phyloP scores from a whole-genome alignment of 352 stramenopile species.

The Peronospora belbahrii region DNA sequence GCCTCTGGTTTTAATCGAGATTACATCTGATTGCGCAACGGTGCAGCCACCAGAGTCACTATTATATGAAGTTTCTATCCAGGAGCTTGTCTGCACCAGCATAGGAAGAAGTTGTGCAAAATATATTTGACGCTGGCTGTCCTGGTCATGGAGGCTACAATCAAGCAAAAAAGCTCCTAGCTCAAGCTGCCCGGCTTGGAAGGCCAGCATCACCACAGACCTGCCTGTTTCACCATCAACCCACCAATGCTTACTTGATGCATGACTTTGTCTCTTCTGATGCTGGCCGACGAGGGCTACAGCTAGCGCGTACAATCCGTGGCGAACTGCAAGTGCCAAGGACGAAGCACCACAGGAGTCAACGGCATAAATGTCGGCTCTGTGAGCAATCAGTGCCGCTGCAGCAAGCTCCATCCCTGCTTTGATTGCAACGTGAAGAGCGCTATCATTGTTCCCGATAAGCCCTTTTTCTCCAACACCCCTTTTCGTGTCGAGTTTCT shows the following conservation, averaged over 20 bases:
- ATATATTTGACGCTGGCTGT: conserved; percentile 14
- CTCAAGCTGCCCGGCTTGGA: conserved; percentile 55
- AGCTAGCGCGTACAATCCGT: conserved; percentile 51
- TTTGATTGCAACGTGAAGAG: conserved; percentile 60
- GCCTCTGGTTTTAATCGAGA: too few relatives aligned
- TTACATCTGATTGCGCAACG: too few relatives aligned
- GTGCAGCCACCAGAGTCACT: too few relatives aligned
- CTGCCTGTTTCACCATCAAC: conserved; percentile 42
- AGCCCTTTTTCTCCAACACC: conserved; percentile 2
- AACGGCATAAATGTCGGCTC: conserved; percentile 32
- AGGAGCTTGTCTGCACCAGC: conserved; percentile 33
- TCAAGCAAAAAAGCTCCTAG: conserved; percentile 51
- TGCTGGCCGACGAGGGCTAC: conserved; percentile 24
- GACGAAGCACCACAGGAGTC: conserved; percentile 34
- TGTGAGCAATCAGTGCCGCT: conserved; percentile 36
- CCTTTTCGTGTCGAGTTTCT: conserved; percentile 8
- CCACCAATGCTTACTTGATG: conserved; percentile 24
- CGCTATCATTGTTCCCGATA: conserved; percentile 28
- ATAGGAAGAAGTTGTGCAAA: conserved; percentile 38
- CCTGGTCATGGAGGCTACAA: conserved; percentile 15
- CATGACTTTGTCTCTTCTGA: conserved; percentile 13
- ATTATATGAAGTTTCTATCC: too few relatives aligned
- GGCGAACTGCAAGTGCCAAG: conserved; percentile 44
- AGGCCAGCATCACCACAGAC: conserved; percentile 36
- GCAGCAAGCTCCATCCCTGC: conserved; percentile 36